Conservation (phyloP, 1,139 yeast species). For the Hemisphaericaspora lyxosophila region DNA sequence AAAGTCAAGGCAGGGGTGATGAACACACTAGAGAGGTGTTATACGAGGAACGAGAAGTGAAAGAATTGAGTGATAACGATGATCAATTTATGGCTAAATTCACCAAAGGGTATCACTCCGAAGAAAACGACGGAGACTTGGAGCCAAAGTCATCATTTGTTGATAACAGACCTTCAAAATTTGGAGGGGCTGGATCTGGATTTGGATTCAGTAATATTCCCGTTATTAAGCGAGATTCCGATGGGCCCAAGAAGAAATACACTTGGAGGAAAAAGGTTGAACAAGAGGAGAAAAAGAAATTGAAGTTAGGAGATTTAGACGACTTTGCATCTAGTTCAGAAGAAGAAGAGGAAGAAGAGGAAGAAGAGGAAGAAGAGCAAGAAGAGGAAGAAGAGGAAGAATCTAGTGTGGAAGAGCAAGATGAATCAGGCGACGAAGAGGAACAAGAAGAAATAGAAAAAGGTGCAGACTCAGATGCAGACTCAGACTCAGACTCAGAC, state of each 20-base stretch:
- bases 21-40: constrained; percentile 62
- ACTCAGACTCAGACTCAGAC: constrained; percentile 17
- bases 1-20: constrained; percentile 69
- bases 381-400: constrained; percentile 17
- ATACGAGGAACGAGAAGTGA: constrained; percentile 67
- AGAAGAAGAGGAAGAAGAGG: constrained; percentile 21
- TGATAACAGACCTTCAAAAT: constrained; percentile 67
- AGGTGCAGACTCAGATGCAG: constrained; percentile 19
- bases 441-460: constrained; percentile 32
- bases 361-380: constrained; percentile 19
- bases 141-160: constrained; percentile 53
- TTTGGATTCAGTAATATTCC: constrained; percentile 67
- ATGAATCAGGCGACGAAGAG: constrained; percentile 13
- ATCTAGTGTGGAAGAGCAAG: constrained; percentile 7
- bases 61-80: constrained; percentile 58
- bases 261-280: constrained; percentile 45
- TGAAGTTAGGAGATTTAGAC: constrained; percentile 37
- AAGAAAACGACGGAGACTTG: constrained; percentile 22
- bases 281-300: constrained; percentile 34
- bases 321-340: constrained; percentile 34
- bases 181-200: constrained; percentile 61
- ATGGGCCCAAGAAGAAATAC: constrained; percentile 34
- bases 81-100: constrained; percentile 7
- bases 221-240: constrained; percentile 26
- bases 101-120: constrained; percentile 15